phyloP scores from a whole-genome alignment of 2,329 filamentous ascomycete genomes.

The Colletotrichum truncatum region DNA sequence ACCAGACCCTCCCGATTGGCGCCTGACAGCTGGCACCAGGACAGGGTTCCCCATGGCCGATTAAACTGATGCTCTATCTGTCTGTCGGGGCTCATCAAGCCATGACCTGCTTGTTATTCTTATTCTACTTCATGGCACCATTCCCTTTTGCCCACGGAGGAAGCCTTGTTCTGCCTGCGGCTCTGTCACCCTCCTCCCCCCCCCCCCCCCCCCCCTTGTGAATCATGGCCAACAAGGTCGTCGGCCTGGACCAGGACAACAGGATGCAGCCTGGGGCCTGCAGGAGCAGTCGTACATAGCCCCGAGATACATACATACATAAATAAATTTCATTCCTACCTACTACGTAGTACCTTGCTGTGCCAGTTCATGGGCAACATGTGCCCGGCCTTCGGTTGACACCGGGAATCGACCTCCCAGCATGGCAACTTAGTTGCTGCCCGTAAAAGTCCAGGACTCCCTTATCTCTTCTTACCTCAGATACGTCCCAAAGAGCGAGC shows the following conservation, averaged over 20 bases:
- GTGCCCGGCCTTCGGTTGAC: background rate
- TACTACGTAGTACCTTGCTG: too few species aligned
- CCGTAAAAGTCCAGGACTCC: too few species aligned
- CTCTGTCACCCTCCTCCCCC: too few species aligned
- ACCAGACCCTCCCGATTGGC: background rate
- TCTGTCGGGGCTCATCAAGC: too few species aligned
- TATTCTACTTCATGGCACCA: background rate
- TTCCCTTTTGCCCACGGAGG: too few species aligned
- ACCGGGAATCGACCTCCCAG: background rate
- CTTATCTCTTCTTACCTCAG: background rate
- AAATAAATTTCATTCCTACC: too few species aligned
- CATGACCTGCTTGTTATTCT: too few species aligned
- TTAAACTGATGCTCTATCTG: too few species aligned
- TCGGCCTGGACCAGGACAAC: too few species aligned
- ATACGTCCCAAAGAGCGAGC: background rate
- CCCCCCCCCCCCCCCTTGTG: background rate
- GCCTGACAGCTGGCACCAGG: background rate
- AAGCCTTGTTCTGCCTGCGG: background rate
- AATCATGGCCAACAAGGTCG: background rate
- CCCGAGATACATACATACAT: too few species aligned
- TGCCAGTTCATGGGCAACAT: background rate
- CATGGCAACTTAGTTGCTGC: background rate
- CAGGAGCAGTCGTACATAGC: too few species aligned
- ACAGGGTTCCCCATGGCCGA: background rate
- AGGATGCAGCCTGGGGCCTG: too few species aligned